Evolutionary conservation across 129 eudicot species (phyloP), one percentile per base, ranked within the genome.

Genomic region (Scalesia atractyloides): DNA sequence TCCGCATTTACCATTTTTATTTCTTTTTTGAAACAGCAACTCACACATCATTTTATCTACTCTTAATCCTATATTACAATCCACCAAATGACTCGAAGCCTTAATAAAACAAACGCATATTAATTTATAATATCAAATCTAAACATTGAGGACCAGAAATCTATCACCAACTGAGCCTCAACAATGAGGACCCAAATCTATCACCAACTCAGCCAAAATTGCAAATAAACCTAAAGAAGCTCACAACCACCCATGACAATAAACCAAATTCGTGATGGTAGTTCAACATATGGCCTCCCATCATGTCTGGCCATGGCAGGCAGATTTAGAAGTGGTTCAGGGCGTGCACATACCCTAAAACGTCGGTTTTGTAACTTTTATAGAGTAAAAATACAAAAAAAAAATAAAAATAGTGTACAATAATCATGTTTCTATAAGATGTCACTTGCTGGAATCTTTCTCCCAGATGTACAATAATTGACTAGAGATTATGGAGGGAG

Each of bases 401-500:
- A 49, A 37, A 36, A 60, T 9, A 0, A 57, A 34, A 26, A 33
- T 14, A 2, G 46, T 30, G 12, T 59, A 12, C 34, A 19, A 11
- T 13, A 15, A 33, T 36, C 34, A 61, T 15, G 20, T 5, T 61
- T 26, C 24, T 61, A n/a, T 61, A 61, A 61, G 19, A 61, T 12
- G 64, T 59, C 44, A 30, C 44, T 30, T 58, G 54, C 22, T 18
- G 62, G 63, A 49, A 33, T 46, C 50, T 63, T 16, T 73, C 68
- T 74, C 52, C 30, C 56, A 20, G 43, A 52, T 74, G 53, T 37
- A 64, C 54, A 51, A 24, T 41, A 64, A 2, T 24, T 50, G 53
- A n/a, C 16, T 39, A 46, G 33, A 75, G 22, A 61, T 22, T 24
- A 20, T 19, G 56, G n/a, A n/a, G 54, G 67, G 73, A 65, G 54